Evolutionary conservation across 495 filamentous ascomycete genomes (phyloP), one percentile per base, ranked within the genome.

Genomic region (Glonium stellatum): DNA sequence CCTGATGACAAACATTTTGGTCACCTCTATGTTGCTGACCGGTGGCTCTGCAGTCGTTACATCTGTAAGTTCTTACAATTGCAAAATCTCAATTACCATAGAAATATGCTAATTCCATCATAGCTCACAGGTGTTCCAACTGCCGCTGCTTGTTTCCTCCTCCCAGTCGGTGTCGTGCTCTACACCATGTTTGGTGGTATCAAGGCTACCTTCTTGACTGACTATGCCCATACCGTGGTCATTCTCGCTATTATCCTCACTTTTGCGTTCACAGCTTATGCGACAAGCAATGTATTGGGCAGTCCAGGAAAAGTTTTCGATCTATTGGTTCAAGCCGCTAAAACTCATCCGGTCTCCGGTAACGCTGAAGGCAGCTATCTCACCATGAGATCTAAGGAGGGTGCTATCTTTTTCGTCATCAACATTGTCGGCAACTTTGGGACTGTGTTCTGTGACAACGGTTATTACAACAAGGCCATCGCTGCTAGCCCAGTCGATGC

Each of bases 331-430:
- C 75, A 82, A 57, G 91, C 90, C 19, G 81, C 88, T 5, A 75
- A 80, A 15, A 67, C 62, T 4, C 86, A 95, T 65, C 92, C 92
- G 0, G 89, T 97, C 13, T 81, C 80, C 0, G 92, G 92, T 11
- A 97, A 97, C 72, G 83, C 86, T 3, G 79, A 83, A 6, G 92
- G 92, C 31, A 89, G 85, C 66, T 96, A 96, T 65, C 73, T 97
- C 8, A 96, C 92, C 5, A 96, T 97, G 91, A 77, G 81, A 50
- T 91, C 87, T 12, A 84, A 83, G 62, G 84, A 96, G 66, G 92
- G 92, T 23, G 91, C 85, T 19, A 88, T 97, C 59, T 97, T 97
- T 80, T 96, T 95, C 78, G 83, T 97, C 53, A 97, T 97, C 75
- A 96, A 97, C 72, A 81, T 95, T 56, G 84, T 92, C 23, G 66